Conservation (phyloP, 1,284 basidiomycete genomes). For the Termitomyces sp. region DNA sequence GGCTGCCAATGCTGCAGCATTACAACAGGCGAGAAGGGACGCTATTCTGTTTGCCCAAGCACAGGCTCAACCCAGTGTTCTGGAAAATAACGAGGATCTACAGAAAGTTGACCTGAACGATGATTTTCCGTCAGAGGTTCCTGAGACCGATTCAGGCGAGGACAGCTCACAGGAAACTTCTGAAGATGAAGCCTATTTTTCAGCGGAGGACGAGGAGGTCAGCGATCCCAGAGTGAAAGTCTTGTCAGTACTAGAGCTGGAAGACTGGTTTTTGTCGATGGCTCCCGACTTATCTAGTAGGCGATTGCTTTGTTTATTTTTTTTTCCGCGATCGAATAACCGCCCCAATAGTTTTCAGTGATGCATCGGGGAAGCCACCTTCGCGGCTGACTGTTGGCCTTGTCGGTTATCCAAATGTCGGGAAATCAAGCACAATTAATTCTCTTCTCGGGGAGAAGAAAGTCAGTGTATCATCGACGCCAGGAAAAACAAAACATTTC, state of each 20-base stretch:
- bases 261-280: constrained; percentile 74
- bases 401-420: constrained; percentile 98
- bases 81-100: constrained; percentile 21
- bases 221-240: constrained; percentile 75
- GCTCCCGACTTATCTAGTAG: constrained; percentile 77
- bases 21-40: constrained; percentile 70
- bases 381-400: constrained; percentile 85
- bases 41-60: constrained; percentile 33
- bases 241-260: constrained; percentile 85
- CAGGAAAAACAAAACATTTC: constrained; percentile 99
- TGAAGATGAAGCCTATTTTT: constrained; percentile 38
- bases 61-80: constrained; percentile 14
- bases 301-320: constrained; percentile 18
- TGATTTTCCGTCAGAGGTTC: constrained; percentile 21
- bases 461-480: constrained; percentile 95
- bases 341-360: constrained; percentile 54
- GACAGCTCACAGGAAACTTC: constrained; percentile 13
- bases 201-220: constrained; percentile 49
- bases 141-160: constrained; percentile 23
- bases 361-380: constrained; percentile 55
- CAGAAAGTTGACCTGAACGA: constrained; percentile 21
- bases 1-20: constrained; percentile 82
- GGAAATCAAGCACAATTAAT: constrained; percentile 97
- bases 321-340: background rate
- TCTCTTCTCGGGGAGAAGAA: constrained; percentile 94